Evolutionary conservation across 148 eudicot genomes (phyloP), one percentile per base, ranked within the genome.

Genomic region (Chenopodium berlandieri): DNA sequence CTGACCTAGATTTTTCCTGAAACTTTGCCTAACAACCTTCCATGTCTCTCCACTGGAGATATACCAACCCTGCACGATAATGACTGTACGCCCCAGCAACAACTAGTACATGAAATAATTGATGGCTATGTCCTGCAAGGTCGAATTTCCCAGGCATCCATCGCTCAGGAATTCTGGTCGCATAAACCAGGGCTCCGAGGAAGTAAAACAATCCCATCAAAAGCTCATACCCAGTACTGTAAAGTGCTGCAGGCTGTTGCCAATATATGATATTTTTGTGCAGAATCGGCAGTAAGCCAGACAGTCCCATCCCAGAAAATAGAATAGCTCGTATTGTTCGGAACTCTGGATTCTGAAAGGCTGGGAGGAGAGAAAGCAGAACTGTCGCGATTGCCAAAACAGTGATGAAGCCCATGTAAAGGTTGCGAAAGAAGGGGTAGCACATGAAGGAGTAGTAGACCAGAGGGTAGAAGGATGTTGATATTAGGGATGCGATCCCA

Each of bases 361-460:
- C 86, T 0, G 99, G 99, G 37, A 96, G 86, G 68, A 96, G 95
- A 68, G 99, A 92, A 27, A 83, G 89, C 34, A 91, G 44, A 37
- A 92, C 75, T 1, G 98, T 88, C 23, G 86, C 82, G 2, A 92
- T 71, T 13, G 98, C 98, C n/a, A 96, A 74, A 34, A 96, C 13
- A 17, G 99, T 94, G 75, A 96, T 96, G 86, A 90, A 91, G 19
- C 92, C 97, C 78, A 95, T 58, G 89, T 96, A 96, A 75, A 96
- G 91, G 32, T 84, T 90, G 90, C 98, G 82, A 85, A 92, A 92
- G 86, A 96, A 86, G 17, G 99, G 99, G 62, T 91, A 64, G 88
- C 99, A 96, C 99, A 94, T 92, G 95, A 96, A 96, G 70, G 99
- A 94, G 80, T 96, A 96, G 86, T 94, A 96, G 76, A 96, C 99